These are phyloP conservation scores for Glebionis coronaria DNA, from an alignment of 129 eudicot species.

Conservation along the genomic window DNA sequence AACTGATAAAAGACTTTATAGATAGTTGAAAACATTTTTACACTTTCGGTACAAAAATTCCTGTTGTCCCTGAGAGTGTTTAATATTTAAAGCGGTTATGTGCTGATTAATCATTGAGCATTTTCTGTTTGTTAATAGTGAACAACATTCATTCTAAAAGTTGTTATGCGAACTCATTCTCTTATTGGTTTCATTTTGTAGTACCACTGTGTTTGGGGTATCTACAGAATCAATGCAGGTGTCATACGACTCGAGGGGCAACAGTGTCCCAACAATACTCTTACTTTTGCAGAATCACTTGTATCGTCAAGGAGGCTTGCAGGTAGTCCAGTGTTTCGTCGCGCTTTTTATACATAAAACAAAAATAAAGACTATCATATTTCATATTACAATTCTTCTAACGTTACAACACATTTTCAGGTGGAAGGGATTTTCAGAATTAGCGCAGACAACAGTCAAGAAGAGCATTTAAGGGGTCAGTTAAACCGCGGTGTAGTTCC, in stretches of 20 bases:
- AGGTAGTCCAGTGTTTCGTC: constrained; percentile 41
- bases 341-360: background rate
- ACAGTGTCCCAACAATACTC: constrained; percentile 78
- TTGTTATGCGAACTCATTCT: background rate
- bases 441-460: constrained; percentile 74
- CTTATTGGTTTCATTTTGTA: constrained; percentile 25
- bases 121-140: background rate
- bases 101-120: background rate
- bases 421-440: constrained; percentile 96
- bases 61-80: no score
- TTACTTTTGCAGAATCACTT: constrained; percentile 78
- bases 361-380: background rate
- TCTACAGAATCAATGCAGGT: constrained; percentile 94
- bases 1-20: no score
- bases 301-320: constrained; percentile 75
- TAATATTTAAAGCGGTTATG: background rate
- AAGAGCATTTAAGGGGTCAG: constrained; percentile 73
- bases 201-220: constrained; percentile 94
- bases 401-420: constrained; percentile 27
- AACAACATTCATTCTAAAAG: background rate
- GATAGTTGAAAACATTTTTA: no score
- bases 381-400: background rate
- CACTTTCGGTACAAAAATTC: no score
- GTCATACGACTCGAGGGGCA: constrained; percentile 72
- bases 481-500: constrained; percentile 72